These are phyloP conservation scores for Physcomitrellopsis africana DNA, from an alignment of 225 moss, liverwort and hornwort species.

Conservation along the genomic window DNA sequence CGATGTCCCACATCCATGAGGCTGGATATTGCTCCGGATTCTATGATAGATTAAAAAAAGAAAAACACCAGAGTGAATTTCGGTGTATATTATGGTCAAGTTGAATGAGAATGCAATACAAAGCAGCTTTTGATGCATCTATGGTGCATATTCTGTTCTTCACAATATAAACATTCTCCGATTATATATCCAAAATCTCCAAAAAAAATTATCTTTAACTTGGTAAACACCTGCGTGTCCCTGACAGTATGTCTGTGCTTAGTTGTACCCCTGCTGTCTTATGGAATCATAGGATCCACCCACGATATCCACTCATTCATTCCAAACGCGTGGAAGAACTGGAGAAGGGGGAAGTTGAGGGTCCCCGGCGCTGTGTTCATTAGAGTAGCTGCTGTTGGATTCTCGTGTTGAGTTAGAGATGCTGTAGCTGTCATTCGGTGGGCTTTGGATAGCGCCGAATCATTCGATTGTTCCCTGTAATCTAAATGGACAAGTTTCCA, in stretches of 20 bases:
- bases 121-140: too few relatives aligned
- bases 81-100: not conserved
- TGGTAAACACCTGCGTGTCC: conserved; percentile 7
- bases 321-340: conserved; percentile 10
- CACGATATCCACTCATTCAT: conserved; percentile 3
- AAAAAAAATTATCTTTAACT: not conserved
- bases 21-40: conserved; percentile 16
- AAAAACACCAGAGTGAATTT: not conserved
- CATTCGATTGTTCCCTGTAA: not conserved
- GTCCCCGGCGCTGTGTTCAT: not conserved
- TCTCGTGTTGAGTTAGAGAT: not conserved
- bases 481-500: not conserved
- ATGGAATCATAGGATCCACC: conserved; percentile 3
- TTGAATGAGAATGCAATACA: too few relatives aligned
- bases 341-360: not conserved
- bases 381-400: not conserved
- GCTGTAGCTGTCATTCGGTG: not conserved
- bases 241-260: conserved; percentile 18
- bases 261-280: conserved; percentile 24
- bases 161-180: too few relatives aligned
- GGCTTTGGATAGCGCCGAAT: too few relatives aligned
- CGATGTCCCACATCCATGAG: conserved; percentile 17
- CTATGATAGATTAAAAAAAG: not conserved
- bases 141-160: too few relatives aligned
- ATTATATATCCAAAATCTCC: not conserved